Evolutionary conservation across 805 yeast genomes (phyloP).

Genomic region (Myxozyma monticola): DNA sequence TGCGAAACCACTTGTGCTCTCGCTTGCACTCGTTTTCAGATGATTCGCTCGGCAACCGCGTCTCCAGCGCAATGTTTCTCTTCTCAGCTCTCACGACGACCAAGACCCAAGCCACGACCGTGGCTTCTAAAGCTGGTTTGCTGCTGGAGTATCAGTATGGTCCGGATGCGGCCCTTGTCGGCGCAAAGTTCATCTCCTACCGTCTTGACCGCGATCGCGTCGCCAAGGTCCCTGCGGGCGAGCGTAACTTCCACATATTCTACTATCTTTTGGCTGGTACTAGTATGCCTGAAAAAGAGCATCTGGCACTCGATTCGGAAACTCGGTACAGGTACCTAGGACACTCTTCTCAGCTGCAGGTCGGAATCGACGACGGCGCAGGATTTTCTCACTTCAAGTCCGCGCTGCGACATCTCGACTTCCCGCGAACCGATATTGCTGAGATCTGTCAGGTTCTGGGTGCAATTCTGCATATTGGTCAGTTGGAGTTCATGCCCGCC

Average conservation of each 20-base stretch:
- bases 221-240: constrained; percentile 50
- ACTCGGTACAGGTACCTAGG: constrained; percentile 49
- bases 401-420: constrained; percentile 53
- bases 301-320: constrained; percentile 43
- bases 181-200: constrained; percentile 57
- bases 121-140: constrained; percentile 56
- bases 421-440: constrained; percentile 48
- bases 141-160: constrained; percentile 56
- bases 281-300: constrained; percentile 43
- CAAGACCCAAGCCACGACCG: constrained; percentile 38
- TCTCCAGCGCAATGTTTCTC: constrained; percentile 37
- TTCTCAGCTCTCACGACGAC: constrained; percentile 44
- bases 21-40: constrained; percentile 31
- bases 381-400: constrained; percentile 50
- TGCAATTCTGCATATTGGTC: constrained; percentile 48
- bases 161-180: constrained; percentile 47
- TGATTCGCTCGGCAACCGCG: constrained; percentile 7
- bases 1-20: constrained; percentile 36
- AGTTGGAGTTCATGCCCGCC: constrained; percentile 40
- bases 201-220: constrained; percentile 57
- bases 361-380: constrained; percentile 51
- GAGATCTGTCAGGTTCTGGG: constrained; percentile 51
- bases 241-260: constrained; percentile 60
- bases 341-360: constrained; percentile 43
- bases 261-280: constrained; percentile 57